Conservation (phyloP, 768 basidiomycete species). For the Steccherinum ochraceum region DNA sequence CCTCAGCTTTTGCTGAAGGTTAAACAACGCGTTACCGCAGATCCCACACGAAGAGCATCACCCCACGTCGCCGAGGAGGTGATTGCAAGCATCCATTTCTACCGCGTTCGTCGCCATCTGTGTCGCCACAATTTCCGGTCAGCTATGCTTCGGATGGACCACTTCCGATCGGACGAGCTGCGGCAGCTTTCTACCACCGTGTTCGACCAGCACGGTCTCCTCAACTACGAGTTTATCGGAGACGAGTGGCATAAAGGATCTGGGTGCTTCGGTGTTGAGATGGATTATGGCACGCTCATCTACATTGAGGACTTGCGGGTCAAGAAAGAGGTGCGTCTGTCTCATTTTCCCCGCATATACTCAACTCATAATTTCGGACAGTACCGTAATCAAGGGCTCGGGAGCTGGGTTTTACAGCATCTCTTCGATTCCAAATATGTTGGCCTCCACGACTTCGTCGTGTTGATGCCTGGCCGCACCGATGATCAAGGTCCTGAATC, state of each 20-base stretch:
- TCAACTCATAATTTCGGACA: not conserved
- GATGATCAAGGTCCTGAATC: slow-evolving; percentile 2
- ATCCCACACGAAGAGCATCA: no score
- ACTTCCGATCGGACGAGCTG: slow-evolving; percentile 27
- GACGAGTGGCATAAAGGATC: slow-evolving; percentile 25
- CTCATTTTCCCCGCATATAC: not conserved
- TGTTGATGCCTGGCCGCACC: slow-evolving; percentile 10
- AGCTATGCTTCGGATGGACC: slow-evolving; percentile 25
- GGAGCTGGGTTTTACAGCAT: slow-evolving; percentile 5
- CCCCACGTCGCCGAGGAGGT: no score
- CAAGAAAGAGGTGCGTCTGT: slow-evolving; percentile 13
- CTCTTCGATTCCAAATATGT: slow-evolving; percentile 7
- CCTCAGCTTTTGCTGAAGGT: no score
- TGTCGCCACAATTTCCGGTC: slow-evolving; percentile 2
- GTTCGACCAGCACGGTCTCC: slow-evolving; percentile 23
- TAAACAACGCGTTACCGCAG: no score
- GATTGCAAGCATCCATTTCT: no score
- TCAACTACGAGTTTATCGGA: slow-evolving; percentile 19
- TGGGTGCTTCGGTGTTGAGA: slow-evolving; percentile 26
- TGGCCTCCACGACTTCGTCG: slow-evolving; percentile 1
- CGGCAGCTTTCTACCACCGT: slow-evolving; percentile 21
- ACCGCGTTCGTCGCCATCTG: slow-evolving; percentile 6
- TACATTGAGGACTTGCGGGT: slow-evolving; percentile 24
- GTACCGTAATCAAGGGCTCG: slow-evolving; percentile 9
- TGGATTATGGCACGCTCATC: slow-evolving; percentile 22